Evolutionary conservation across 1,139 yeast species (phyloP).

Genomic region (Hansenula anomala): DNA sequence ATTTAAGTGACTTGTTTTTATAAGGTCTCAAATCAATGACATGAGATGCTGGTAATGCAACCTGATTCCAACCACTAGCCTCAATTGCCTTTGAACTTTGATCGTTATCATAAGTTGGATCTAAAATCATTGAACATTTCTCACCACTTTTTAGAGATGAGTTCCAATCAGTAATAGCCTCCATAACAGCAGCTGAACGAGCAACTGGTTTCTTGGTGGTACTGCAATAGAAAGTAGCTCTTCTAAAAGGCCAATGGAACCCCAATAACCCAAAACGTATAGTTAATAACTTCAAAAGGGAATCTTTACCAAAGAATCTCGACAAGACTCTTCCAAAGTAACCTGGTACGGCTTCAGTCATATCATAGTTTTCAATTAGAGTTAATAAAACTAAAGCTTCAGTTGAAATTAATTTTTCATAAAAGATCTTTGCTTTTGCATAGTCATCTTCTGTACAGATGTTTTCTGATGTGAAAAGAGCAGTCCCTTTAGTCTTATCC

Average conservation of each 20-base stretch:
- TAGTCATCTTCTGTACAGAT: constrained; percentile 21
- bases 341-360: constrained; percentile 32
- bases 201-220: constrained; percentile 37
- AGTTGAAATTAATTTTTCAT: constrained; percentile 32
- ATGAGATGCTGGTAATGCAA: constrained; percentile 36
- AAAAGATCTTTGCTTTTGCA: constrained; percentile 25
- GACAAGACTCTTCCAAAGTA: constrained; percentile 25
- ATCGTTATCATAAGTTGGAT: constrained; percentile 35
- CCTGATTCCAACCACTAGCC: constrained; percentile 36
- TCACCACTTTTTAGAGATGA: constrained; percentile 21
- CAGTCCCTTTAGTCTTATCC: constrained; percentile 27
- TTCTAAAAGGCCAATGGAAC: constrained; percentile 44
- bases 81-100: constrained; percentile 30
- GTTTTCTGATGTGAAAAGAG: constrained; percentile 14
- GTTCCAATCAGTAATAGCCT: constrained; percentile 37
- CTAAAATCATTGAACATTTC: constrained; percentile 33
- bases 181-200: constrained; percentile 35
- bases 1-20: constrained; percentile 26
- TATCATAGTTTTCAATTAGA: constrained; percentile 32
- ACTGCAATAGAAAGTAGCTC: constrained; percentile 35
- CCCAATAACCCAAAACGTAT: constrained; percentile 37
- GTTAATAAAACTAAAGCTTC: constrained; percentile 39
- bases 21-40: constrained; percentile 37
- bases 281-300: constrained; percentile 29
- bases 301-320: constrained; percentile 29